Evolutionary conservation across 768 basidiomycete species (phyloP), one percentile per base, ranked within the genome.

Genomic region (Pleurotus citrinopileatus): DNA sequence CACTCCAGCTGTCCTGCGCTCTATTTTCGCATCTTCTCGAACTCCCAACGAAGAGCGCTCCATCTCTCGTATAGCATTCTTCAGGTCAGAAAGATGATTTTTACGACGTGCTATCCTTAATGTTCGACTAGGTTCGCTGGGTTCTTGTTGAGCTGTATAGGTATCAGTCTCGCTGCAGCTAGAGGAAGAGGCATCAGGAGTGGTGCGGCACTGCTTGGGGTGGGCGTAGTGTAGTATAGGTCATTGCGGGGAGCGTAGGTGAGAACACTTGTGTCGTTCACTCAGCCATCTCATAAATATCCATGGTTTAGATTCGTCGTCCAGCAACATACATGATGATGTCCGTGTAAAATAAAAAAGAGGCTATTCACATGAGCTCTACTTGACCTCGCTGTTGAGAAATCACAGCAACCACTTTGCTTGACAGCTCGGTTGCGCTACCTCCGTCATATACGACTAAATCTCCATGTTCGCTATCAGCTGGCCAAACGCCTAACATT

Each of bases 1-100:
- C 17, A 92, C 91, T 0, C 91, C 91, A 8, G 86, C 87, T 8
- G 85, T 89, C 1, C 66, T 94, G 55, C 78, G 91, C 36, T 86
- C 88, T 47, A 94, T 94, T 60, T 94, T 94, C 67, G 83, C 91
- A 23, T 93, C 90, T 10, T 93, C 91, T 19, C 81, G 91, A 12
- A 86, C 88, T 0, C 82, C 87, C 2, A 73, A 86, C 53, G 91
- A 94, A 65, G 91, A 94, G 66, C 81, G 91, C 25, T 84, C 88
- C 0, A 84, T 94, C 50, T 94, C 91, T 34, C 81, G 90, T 12
- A 77, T 91, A 48, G 91, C 91, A 26, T 94, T 94, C 74, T 93
- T 93, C 68, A 81, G 91, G 91, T 89, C 66, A 42, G 62, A 20
- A 38, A 32, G 54, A 36, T 51, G 48, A 25, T 26, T 42, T 22